phyloP scores from a whole-genome alignment of 2,329 filamentous ascomycete species.

The Ilyonectria mors-panacis region DNA sequence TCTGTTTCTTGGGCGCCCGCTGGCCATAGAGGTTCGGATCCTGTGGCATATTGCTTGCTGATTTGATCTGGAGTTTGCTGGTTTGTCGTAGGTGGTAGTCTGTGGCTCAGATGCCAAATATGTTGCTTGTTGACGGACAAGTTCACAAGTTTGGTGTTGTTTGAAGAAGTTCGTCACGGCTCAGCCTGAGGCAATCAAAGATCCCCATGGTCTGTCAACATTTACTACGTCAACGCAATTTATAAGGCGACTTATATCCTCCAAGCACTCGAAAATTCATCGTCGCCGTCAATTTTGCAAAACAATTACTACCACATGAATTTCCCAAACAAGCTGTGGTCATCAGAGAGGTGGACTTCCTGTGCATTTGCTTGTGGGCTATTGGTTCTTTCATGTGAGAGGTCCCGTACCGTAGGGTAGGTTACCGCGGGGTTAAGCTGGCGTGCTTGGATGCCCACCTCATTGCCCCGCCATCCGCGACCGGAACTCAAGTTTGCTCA shows the following conservation, averaged over 20 bases:
- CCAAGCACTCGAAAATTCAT: neutral
- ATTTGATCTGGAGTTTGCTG: slow-evolving; percentile 1
- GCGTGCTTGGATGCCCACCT: slow-evolving; percentile 37
- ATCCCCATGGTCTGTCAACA: neutral
- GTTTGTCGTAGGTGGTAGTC: slow-evolving; percentile 6
- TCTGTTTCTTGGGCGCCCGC: slow-evolving; percentile 77
- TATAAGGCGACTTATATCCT: too few species aligned
- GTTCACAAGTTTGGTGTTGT: slow-evolving; percentile 9
- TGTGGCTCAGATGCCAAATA: neutral
- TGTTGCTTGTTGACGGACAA: slow-evolving; percentile 14
- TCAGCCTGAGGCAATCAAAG: slow-evolving; percentile 47
- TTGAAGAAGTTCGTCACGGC: slow-evolving; percentile 9
- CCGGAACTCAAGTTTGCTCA: slow-evolving; percentile 51
- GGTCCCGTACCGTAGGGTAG: slow-evolving; percentile 42
- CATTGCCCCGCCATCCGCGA: slow-evolving; percentile 56
- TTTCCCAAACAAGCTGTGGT: neutral
- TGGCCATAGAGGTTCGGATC: slow-evolving; percentile 85
- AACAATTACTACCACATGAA: neutral
- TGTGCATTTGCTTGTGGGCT: neutral
- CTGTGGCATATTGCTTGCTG: slow-evolving; percentile 65
- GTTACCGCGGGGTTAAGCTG: slow-evolving; percentile 46
- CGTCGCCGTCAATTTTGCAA: neutral
- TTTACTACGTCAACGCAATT: neutral
- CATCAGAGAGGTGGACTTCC: neutral
- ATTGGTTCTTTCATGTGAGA: slow-evolving; percentile 32